Evolutionary conservation across 2,329 filamentous ascomycete genomes (phyloP).

Genomic region (Apiospora malaysiana): DNA sequence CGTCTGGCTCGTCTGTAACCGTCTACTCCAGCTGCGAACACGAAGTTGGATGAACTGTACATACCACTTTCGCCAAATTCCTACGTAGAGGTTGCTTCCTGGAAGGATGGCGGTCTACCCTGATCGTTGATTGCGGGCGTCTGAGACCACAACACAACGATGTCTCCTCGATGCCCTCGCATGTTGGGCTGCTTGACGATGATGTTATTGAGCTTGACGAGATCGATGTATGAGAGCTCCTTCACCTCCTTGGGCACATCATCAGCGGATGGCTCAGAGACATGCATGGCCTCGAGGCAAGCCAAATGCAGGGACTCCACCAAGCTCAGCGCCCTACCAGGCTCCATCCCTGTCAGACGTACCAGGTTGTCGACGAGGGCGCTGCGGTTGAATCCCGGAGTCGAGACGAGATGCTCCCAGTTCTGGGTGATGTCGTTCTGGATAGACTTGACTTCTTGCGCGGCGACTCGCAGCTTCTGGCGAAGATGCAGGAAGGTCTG

Average conservation of each 20-base stretch:
- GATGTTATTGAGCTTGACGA: not conserved
- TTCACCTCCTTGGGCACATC: not conserved
- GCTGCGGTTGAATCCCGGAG: not conserved
- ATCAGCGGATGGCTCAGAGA: not conserved
- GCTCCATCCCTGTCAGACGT: not conserved
- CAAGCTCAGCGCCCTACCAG: not conserved
- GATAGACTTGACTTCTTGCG: not conserved
- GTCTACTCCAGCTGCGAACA: no score
- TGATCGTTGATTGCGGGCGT: no score
- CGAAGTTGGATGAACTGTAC: no score
- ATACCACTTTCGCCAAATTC: no score
- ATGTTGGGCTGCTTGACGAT: not conserved
- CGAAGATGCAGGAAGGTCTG: not conserved
- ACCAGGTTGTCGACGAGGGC: not conserved
- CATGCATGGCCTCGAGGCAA: not conserved
- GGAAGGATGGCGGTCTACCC: no score
- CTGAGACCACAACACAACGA: not conserved
- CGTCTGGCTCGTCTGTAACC: no score
- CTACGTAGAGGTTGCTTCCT: no score
- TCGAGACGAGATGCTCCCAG: not conserved
- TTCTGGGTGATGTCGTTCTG: not conserved
- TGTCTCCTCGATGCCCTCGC: not conserved
- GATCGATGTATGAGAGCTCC: not conserved
- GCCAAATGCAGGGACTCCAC: not conserved
- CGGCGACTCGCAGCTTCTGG: not conserved